Evolutionary conservation across 495 filamentous ascomycete genomes (phyloP), one percentile per base, ranked within the genome.

Genomic region (Tirmania nivea): DNA sequence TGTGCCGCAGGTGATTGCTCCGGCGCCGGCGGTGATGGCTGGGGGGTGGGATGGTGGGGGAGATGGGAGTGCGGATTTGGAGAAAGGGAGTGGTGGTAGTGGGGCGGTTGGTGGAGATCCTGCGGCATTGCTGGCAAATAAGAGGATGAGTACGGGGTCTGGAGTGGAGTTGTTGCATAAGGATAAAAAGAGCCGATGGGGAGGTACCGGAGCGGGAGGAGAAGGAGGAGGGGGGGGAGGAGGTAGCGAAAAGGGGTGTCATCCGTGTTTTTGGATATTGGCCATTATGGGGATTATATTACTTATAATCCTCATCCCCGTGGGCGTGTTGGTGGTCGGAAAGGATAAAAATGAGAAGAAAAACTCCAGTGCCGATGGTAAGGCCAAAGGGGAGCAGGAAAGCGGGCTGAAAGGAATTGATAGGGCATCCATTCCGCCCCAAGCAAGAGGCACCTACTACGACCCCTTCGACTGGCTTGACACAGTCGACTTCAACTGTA

Each of bases 381-480:
- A 16, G 3, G 16, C 11, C 5, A 50, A 50, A 21, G 25, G 20
- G 14, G 16, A 6, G 3, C n/a, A 19, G n/a, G 48, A 31, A 25
- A 12, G n/a, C 11, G 48, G 48, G 21, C 25, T 50, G 48, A 21
- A 12, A 12, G 48, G 48, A 25, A 31, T 31, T 50, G 48, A 50
- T 31, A 31, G 20, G n/a, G 12, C 21, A 12, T 31, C 48, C 14
- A 45, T 45, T 14, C 39, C 39, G 39, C 39, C 17, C 14, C 14
- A 45, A 19, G 17, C 17, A 19, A 76, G 80, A 62, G 86, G 84
- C 0, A 83, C 83, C 0, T 76, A 81, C 55, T 69, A 94, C 14
- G 90, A 99, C 66, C 92, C 92, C 0, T 94, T 85, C 56, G 79
- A 81, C 11, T 99, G 92, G 92, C 82, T 83, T 50, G 84, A 94